A percentile compares a stretch with the other conserved stretches of the same genome.
These are phyloP conservation scores for Cyclanthera cordifolia DNA, from an alignment of 306 rosid species.

Conservation along the genomic window DNA sequence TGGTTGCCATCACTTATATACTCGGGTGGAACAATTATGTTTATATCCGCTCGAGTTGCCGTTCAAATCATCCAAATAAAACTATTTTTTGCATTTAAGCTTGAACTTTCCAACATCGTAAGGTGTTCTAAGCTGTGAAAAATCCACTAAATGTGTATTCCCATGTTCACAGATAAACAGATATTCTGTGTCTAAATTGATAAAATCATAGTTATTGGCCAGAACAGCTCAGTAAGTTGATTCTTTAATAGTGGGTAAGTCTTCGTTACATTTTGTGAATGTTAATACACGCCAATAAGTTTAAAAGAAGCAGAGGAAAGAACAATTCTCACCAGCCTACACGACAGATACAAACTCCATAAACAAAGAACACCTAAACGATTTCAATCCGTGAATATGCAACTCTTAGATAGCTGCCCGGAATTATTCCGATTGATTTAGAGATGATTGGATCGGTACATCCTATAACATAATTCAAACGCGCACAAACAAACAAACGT, in stretches of 20 bases:
- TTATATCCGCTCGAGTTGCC: background rate
- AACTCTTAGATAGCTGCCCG: background rate
- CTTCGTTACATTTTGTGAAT: slow-evolving; percentile 1
- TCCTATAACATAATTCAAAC: slow-evolving; percentile 7
- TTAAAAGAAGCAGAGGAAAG: background rate
- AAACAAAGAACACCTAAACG: background rate
- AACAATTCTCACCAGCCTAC: background rate
- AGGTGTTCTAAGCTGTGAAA: background rate
- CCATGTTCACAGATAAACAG: background rate
- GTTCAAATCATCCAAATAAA: background rate
- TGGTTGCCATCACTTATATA: too few relatives aligned
- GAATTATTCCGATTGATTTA: background rate
- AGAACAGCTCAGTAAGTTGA: background rate
- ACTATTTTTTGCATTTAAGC: background rate
- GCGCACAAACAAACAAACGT: background rate
- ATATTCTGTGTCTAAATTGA: background rate
- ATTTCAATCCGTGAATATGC: background rate
- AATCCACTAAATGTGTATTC: background rate
- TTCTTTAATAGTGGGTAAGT: background rate
- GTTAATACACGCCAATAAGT: background rate
- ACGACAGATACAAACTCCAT: slow-evolving; percentile 3
- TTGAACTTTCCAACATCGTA: background rate
- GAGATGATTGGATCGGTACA: background rate
- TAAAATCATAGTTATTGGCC: background rate
- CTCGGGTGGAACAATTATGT: too few relatives aligned